phyloP scores from a whole-genome alignment of 1,139 yeast species.

The Zygotorulaspora mrakii region DNA sequence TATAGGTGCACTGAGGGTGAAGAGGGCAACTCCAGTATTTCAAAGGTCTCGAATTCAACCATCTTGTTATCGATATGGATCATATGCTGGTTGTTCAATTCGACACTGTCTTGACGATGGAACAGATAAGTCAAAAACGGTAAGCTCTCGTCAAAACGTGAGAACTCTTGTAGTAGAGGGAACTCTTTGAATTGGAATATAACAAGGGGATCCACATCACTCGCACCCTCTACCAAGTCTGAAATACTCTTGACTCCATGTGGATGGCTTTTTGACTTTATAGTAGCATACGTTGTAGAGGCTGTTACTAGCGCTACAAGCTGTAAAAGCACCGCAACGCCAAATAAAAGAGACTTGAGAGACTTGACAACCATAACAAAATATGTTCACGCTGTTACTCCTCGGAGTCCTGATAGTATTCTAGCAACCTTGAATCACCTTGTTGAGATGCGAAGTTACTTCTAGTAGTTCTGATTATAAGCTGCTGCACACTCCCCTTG shows the following conservation, averaged over 20 bases:
- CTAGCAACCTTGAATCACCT: background rate
- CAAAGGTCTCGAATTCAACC: slow-evolving; percentile 9
- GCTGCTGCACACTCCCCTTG: slow-evolving; percentile 8
- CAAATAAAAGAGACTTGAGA: slow-evolving; percentile 5
- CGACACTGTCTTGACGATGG: slow-evolving; percentile 15
- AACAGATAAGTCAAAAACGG: slow-evolving; percentile 25
- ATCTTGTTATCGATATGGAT: slow-evolving; percentile 6
- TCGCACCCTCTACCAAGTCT: slow-evolving; percentile 16
- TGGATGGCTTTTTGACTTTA: slow-evolving; percentile 10
- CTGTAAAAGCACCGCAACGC: slow-evolving; percentile 8
- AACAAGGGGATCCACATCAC: slow-evolving; percentile 23
- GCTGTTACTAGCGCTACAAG: slow-evolving; percentile 11
- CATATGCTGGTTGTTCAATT: slow-evolving; percentile 8
- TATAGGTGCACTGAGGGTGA: slow-evolving; percentile 22
- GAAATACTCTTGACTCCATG: slow-evolving; percentile 8
- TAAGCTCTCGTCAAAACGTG: slow-evolving; percentile 10
- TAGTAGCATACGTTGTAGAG: slow-evolving; percentile 18
- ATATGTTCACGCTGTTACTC: background rate
- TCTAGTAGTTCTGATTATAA: background rate
- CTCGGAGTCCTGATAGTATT: background rate
- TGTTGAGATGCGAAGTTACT: background rate
- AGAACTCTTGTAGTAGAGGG: slow-evolving; percentile 19
- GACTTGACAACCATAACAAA: slow-evolving; percentile 1
- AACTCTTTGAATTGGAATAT: slow-evolving; percentile 27
- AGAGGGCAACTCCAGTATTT: slow-evolving; percentile 19